Conservation (phyloP, 768 basidiomycete species). For the Pleurotus djamor region DNA sequence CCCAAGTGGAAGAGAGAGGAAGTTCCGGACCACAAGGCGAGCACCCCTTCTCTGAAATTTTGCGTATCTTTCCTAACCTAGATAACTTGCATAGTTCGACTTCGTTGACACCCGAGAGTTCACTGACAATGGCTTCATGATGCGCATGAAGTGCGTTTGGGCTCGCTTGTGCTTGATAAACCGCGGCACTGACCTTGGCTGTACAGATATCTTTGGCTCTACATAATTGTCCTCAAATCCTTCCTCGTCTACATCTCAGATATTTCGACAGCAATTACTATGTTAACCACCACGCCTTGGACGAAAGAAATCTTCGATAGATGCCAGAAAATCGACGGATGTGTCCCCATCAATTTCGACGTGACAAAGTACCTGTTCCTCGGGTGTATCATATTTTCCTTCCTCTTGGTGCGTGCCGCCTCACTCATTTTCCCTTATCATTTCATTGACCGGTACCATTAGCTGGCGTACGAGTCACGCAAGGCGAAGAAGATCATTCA, state of each 20-base stretch:
- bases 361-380: constrained; percentile 97
- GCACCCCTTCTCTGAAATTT: constrained; percentile 11
- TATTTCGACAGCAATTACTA: constrained; percentile 96
- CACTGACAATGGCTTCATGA: constrained; percentile 80
- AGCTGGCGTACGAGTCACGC: constrained; percentile 90
- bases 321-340: constrained; percentile 61
- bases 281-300: constrained; percentile 91
- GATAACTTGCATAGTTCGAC: constrained; percentile 68
- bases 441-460: neutral
- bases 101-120: constrained; percentile 95
- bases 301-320: constrained; percentile 86
- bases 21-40: constrained; percentile 96
- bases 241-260: constrained; percentile 97
- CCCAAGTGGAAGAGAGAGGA: constrained; percentile 96
- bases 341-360: constrained; percentile 83
- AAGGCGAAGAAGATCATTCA: constrained; percentile 94
- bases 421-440: constrained; percentile 1
- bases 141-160: constrained; percentile 75
- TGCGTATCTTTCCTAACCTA: neutral
- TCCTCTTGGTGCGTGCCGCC: constrained; percentile 70
- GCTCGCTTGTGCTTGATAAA: neutral
- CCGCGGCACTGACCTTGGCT: neutral
- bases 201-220: constrained; percentile 86
- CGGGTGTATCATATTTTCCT: constrained; percentile 98
- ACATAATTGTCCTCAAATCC: constrained; percentile 91